Evolutionary conservation across 768 basidiomycete genomes (phyloP).

Genomic region (Nidularia pulvinata): DNA sequence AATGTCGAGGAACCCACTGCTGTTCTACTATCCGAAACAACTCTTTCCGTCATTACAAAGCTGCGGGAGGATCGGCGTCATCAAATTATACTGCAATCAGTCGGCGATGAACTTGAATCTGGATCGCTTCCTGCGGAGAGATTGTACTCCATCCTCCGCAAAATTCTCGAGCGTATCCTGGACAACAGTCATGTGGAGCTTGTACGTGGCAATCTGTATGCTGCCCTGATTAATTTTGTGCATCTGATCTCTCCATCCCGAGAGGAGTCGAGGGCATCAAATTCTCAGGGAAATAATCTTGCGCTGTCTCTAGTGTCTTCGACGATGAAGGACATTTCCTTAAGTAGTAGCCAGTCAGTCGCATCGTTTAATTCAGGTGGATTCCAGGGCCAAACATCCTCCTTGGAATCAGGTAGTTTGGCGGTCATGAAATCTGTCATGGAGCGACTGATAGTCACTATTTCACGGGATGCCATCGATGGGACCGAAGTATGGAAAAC

Average conservation of each 20-base stretch:
- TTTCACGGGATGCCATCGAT: conserved; percentile 92
- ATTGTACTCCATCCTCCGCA: conserved; percentile 71
- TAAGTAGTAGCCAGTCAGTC: conserved; percentile 31
- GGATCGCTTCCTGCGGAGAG: conserved; percentile 81
- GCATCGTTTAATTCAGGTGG: conserved; percentile 17
- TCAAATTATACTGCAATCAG: conserved; percentile 66
- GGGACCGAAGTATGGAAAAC: conserved; percentile 98
- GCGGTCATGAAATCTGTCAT: conserved; percentile 63
- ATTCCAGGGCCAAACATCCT: conserved; percentile 18
- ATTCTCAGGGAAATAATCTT: conserved; percentile 4
- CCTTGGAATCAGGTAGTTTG: conserved; percentile 64
- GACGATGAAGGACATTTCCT: conserved; percentile 32
- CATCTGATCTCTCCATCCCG: conserved; percentile 59
- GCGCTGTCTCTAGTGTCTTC: conserved; percentile 34
- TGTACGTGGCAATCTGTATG: conserved; percentile 95
- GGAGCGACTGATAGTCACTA: conserved; percentile 70
- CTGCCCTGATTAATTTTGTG: conserved; percentile 86
- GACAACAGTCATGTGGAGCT: conserved; percentile 81
- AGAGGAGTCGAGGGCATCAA: conserved; percentile 2
- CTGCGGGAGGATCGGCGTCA: conserved; percentile 82
- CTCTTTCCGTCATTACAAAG: conserved; percentile 83
- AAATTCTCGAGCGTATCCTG: conserved; percentile 71
- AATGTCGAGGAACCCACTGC: conserved; percentile 73
- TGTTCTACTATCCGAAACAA: conserved; percentile 81
- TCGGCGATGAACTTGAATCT: conserved; percentile 59